phyloP scores from a whole-genome alignment of 2,329 filamentous ascomycete genomes.

The Periconia sp. region DNA sequence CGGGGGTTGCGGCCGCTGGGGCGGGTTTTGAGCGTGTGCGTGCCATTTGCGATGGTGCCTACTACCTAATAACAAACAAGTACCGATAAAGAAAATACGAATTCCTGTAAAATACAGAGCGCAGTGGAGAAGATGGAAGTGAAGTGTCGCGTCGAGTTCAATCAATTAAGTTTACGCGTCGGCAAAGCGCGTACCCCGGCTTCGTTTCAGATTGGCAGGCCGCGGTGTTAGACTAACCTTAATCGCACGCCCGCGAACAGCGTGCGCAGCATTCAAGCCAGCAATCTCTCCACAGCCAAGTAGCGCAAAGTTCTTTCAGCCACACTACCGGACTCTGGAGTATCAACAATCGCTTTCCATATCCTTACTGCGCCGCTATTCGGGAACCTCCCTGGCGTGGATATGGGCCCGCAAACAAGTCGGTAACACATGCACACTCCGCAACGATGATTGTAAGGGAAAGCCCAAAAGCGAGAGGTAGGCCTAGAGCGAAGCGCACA shows the following conservation, averaged over 20 bases:
- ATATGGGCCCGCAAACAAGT: constrained; percentile 30
- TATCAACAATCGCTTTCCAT: neutral
- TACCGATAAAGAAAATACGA: neutral
- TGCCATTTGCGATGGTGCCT: constrained; percentile 24
- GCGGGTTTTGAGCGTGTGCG: constrained; percentile 40
- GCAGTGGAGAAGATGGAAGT: neutral
- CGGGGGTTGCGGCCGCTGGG: constrained; percentile 11
- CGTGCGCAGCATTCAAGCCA: constrained; percentile 16
- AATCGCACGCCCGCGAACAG: constrained; percentile 21
- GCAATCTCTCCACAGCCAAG: constrained; percentile 6
- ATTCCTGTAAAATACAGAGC: neutral
- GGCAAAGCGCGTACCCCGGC: constrained; percentile 33
- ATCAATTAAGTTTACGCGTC: constrained; percentile 19
- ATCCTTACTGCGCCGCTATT: neutral
- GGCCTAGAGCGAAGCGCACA: constrained; percentile 5
- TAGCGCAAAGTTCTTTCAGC: neutral
- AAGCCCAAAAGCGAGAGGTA: constrained; percentile 49
- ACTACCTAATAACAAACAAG: neutral
- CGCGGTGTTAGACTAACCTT: constrained; percentile 16
- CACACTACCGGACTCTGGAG: neutral
- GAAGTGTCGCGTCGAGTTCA: constrained; percentile 3
- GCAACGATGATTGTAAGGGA: constrained; percentile 50
- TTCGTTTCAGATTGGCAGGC: constrained; percentile 30
- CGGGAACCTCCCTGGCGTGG: constrained; percentile 13
- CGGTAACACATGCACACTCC: constrained; percentile 18